Base-by-base conservation (phyloP, 2,329 filamentous ascomycete genomes). In the Neurospora crassa region DNA sequence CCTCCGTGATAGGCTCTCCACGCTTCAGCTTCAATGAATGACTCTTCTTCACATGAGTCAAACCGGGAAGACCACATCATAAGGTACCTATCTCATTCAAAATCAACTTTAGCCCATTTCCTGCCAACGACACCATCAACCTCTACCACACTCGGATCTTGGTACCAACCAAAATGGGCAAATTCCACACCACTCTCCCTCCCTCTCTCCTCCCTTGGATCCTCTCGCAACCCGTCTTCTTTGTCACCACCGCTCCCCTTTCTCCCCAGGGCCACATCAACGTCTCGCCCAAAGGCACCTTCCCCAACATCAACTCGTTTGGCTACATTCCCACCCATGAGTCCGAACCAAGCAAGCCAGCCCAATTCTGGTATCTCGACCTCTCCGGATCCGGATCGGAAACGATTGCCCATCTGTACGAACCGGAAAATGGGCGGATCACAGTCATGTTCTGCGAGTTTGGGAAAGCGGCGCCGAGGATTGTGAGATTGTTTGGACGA, bases 301-400 rank as follows among this genome's bases (percentile, higher is more conserved):
- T 63, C 18, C 53, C 53, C 53, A 63, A 63, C 53, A 37, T 63
- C 29, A 70, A 68, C 40, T 77, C 76, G 68, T 82, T 82, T 47
- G 80, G 81, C 5, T 53, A 81, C 6, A 74, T 79, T 6, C 40
- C 59, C 18, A 4, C n/a, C 7, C 7, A 2, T 2, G 12, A 29
- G 4, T 53, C 45, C n/a, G 20, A 29, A 3, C 6, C 14, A 73
- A 74, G 4, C 7, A 63, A 63, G 8, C 53, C 53, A 1, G 76
- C 73, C 40, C 80, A 77, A 1, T 82, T 82, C 69, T 82, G 79
- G 78, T 94, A 94, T 77, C 84, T 93, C 70, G 92, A 94, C 77
- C 87, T 89, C 72, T 93, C 90, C 1, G 92, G 92, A 40, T 92
- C 89, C 41, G 92, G 92, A 34, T 89, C 86, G 77, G 92, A 95